phyloP scores from a whole-genome alignment of 352 stramenopile genomes.

The Phytophthora palmivora region DNA sequence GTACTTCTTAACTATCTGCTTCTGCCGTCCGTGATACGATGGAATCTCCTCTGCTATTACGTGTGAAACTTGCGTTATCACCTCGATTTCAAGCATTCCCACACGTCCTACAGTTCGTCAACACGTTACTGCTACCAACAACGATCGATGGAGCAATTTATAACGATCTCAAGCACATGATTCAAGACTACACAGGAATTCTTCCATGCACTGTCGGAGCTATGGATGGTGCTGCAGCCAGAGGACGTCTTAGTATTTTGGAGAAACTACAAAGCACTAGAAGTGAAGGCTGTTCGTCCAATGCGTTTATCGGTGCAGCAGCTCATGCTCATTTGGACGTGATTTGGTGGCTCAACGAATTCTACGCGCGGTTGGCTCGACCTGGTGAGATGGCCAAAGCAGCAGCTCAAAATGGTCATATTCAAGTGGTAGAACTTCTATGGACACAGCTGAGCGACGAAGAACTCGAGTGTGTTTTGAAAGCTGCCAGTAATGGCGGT shows the following conservation, averaged over 20 bases:
- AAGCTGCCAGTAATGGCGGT: not conserved
- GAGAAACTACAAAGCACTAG: slow-evolving; percentile 6
- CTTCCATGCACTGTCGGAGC: slow-evolving; percentile 2
- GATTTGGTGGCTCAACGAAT: slow-evolving; percentile 8
- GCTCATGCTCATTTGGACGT: slow-evolving; percentile 3
- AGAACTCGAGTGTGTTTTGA: slow-evolving; percentile 6
- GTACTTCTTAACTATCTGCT: no score
- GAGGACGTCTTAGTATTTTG: slow-evolving; percentile 12
- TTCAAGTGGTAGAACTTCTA: slow-evolving; percentile 6
- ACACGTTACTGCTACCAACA: not conserved
- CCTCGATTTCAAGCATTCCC: not conserved
- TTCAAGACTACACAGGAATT: not conserved
- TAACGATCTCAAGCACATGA: slow-evolving; percentile 4
- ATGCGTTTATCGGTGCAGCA: slow-evolving; percentile 9
- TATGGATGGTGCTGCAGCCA: slow-evolving; percentile 19
- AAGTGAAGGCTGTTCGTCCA: slow-evolving; percentile 7
- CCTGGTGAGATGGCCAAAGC: slow-evolving; percentile 16
- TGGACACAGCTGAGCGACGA: slow-evolving; percentile 2
- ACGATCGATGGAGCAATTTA: slow-evolving; percentile 7
- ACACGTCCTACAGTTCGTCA: slow-evolving; percentile 7
- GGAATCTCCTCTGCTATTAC: slow-evolving; percentile 4
- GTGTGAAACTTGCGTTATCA: not conserved
- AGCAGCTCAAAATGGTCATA: slow-evolving; percentile 18
- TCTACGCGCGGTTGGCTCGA: slow-evolving; percentile 5
- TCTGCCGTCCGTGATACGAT: not conserved